Evolutionary conservation across 2,329 filamentous ascomycete species (phyloP).

Genomic region (Beauveria sp.): DNA sequence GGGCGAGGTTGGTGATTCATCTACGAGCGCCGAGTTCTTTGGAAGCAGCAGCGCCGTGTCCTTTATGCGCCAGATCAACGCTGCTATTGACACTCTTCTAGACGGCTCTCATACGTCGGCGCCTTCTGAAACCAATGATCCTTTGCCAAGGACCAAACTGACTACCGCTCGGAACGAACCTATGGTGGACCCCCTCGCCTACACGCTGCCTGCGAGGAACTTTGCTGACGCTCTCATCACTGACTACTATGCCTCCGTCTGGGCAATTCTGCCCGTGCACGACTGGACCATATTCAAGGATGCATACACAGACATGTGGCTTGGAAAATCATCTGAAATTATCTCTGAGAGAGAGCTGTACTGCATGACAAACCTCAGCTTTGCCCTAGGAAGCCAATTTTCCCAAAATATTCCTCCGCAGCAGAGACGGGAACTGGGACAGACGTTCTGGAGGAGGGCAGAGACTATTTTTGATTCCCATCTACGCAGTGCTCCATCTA

Average conservation of each 20-base stretch:
- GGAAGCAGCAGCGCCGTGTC: constrained; percentile 3
- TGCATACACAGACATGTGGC: neutral
- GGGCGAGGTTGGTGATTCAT: neutral
- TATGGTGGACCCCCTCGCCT: neutral
- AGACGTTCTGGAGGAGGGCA: constrained; percentile 6
- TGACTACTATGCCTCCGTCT: neutral
- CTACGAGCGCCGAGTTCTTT: constrained; percentile 4
- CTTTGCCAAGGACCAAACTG: neutral
- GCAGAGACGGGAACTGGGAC: neutral
- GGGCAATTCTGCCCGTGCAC: constrained; percentile 4
- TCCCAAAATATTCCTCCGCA: neutral
- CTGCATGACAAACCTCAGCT: constrained; percentile 8
- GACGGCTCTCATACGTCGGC: neutral
- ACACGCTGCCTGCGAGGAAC: neutral
- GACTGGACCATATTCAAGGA: constrained; percentile 1
- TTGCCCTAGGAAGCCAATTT: constrained; percentile 12
- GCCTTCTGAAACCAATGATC: neutral
- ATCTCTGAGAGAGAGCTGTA: neutral
- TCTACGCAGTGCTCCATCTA: neutral
- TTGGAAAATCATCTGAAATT: neutral
- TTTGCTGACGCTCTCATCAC: neutral
- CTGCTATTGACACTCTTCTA: constrained; percentile 2
- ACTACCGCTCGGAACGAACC: neutral
- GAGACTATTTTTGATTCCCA: neutral
- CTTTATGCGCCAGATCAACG: constrained; percentile 9